Base-by-base conservation (phyloP, 306 rosid genomes). In the Pterocarpus macrocarpus region DNA sequence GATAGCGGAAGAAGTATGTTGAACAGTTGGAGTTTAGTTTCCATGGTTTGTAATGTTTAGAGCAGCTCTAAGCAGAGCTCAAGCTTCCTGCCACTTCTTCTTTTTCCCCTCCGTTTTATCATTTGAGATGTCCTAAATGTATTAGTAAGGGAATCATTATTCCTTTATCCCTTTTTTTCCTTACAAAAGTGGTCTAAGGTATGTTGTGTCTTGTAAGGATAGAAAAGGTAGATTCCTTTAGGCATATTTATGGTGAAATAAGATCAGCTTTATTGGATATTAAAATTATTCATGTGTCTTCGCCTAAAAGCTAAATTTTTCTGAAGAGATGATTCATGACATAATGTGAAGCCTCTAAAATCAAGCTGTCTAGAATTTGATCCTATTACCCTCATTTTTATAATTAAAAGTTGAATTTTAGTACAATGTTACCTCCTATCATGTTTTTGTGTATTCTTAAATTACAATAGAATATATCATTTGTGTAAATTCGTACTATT, bases 61-160 rank as follows among this genome's bases (percentile, higher is more conserved):
- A 33, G 22, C 15, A 14, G 35, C 35, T 76, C 12, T 52, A 32
- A 5, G 71, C 33, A n/a, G 41, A 77, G 56, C 43, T 67, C 28
- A 22, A 22, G 41, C 17, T 67, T 53, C 3, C 16, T 75, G 34
- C 16, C 6, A 15, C 61, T 2, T 33, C 0, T 45, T 47, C 10
- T 34, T 47, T 34, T 35, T 17, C 69, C 50, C 50, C 49, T 63
- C 16, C 41, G 35, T 12, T 7, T 73, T 14, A 33, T 22, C 10
- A 65, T 76, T 64, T 35, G 16, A 66, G 65, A n/a, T 10, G 33
- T 75, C 5, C 62, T 75, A 32, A 44, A 55, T 5, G 45, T 3
- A 8, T 15, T 22, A 59, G 4, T 10, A 47, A 22, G 4, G 30
- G 45, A 8, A 30, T 59, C 58, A 35, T 58, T 35, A 11, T 15